Conservation (phyloP, 1,284 basidiomycete species). For the Microbotryum saponariae region DNA sequence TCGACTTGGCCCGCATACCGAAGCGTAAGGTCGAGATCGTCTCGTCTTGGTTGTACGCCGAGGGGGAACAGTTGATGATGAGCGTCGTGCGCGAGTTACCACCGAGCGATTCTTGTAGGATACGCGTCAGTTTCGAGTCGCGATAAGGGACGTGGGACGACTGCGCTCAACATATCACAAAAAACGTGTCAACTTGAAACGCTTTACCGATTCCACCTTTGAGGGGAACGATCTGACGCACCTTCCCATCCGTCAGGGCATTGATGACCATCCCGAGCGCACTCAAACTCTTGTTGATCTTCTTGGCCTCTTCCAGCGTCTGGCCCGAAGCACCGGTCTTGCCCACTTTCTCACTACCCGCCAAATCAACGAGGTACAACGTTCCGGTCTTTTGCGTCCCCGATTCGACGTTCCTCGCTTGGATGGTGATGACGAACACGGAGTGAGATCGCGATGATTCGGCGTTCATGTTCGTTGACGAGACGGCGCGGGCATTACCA, state of each 20-base stretch:
- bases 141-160: slow-evolving; percentile 97
- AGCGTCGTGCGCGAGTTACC: slow-evolving; percentile 98
- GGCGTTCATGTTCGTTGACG: slow-evolving; percentile 99
- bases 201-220: too few species aligned
- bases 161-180: slow-evolving; percentile 49
- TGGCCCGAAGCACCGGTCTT: slow-evolving; percentile 99
- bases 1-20: slow-evolving; percentile 91
- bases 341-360: slow-evolving; percentile 97
- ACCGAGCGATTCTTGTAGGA: slow-evolving; percentile 98
- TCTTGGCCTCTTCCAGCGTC: slow-evolving; percentile 98
- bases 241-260: slow-evolving; percentile 92
- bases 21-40: slow-evolving; percentile 96
- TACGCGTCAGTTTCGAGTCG: slow-evolving; percentile 98
- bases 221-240: slow-evolving; percentile 41
- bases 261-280: slow-evolving; percentile 99
- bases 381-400: slow-evolving; percentile 95
- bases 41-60: slow-evolving; percentile 91
- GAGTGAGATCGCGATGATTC: slow-evolving; percentile 98
- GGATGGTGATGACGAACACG: slow-evolving; percentile 95
- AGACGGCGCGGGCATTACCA: slow-evolving; percentile 80
- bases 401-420: slow-evolving; percentile 88
- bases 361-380: slow-evolving; percentile 94
- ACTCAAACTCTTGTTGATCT: slow-evolving; percentile 98
- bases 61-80: slow-evolving; percentile 98
- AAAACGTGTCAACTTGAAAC: too few species aligned